Percentiles rank a stretch among this genome's conserved stretches.
These are phyloP conservation scores for Suhomyces ambrosiae DNA, from an alignment of 1,139 yeast species.

Conservation along the genomic window DNA sequence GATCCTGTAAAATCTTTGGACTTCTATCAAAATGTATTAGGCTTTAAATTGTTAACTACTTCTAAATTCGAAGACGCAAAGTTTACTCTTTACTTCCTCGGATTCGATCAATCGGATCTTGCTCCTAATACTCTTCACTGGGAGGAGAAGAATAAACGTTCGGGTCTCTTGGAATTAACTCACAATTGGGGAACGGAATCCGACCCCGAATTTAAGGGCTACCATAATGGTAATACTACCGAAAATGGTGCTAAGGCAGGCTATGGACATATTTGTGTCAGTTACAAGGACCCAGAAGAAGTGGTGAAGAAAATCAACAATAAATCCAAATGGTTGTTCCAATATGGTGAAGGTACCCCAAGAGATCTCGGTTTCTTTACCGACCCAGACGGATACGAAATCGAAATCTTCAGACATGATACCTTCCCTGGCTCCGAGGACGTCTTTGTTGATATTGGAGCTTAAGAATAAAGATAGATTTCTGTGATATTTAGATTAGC, in stretches of 20 bases:
- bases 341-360: slow-evolving; percentile 56
- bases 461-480: neutral
- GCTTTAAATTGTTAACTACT: slow-evolving; percentile 69
- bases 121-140: slow-evolving; percentile 36
- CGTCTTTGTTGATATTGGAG: neutral
- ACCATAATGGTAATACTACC: slow-evolving; percentile 77
- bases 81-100: slow-evolving; percentile 84
- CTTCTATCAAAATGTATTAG: slow-evolving; percentile 77
- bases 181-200: slow-evolving; percentile 94
- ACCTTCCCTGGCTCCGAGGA: slow-evolving; percentile 15
- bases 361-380: slow-evolving; percentile 63
- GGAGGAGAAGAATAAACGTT: slow-evolving; percentile 43
- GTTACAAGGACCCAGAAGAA: slow-evolving; percentile 64
- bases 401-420: slow-evolving; percentile 59
- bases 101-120: slow-evolving; percentile 54
- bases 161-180: slow-evolving; percentile 82
- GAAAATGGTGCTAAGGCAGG: slow-evolving; percentile 68
- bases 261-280: slow-evolving; percentile 81
- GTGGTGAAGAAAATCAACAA: slow-evolving; percentile 55
- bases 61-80: slow-evolving; percentile 65
- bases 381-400: slow-evolving; percentile 92
- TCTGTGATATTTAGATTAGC: too few species aligned
- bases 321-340: slow-evolving; percentile 41
- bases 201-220: slow-evolving; percentile 66
- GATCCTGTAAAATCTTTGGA: slow-evolving; percentile 76